phyloP scores from a whole-genome alignment of 495 filamentous ascomycete species.

The Apiosordaria backusii region DNA sequence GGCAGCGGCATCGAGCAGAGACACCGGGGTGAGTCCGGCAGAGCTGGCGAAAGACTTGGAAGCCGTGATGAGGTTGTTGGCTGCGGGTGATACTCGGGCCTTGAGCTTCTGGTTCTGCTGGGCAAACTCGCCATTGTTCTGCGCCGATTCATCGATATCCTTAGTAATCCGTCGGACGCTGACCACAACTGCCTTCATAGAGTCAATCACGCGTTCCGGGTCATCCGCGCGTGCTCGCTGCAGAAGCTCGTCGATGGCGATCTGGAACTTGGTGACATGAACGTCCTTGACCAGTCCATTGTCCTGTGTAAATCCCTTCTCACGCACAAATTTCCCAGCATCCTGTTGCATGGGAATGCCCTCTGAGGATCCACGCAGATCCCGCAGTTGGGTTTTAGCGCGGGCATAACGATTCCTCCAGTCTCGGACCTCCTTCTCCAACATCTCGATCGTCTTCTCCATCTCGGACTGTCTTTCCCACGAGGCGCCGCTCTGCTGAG shows the following conservation, averaged over 20 bases:
- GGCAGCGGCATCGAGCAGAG: constrained; percentile 90
- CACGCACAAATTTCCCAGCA: constrained; percentile 57
- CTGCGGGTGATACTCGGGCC: constrained; percentile 76
- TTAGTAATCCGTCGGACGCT: constrained; percentile 76
- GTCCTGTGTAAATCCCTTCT: constrained; percentile 66
- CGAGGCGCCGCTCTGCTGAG: constrained; percentile 70
- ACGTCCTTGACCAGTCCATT: constrained; percentile 83
- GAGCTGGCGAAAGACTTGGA: constrained; percentile 82
- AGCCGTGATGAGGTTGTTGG: constrained; percentile 93
- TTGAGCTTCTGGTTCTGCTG: constrained; percentile 65
- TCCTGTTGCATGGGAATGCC: constrained; percentile 67
- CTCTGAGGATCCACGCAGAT: constrained; percentile 73
- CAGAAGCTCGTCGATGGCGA: constrained; percentile 91
- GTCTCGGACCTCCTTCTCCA: constrained; percentile 77
- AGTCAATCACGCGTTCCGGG: constrained; percentile 65
- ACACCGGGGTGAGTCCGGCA: constrained; percentile 87
- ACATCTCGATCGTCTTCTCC: constrained; percentile 62
- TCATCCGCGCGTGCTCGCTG: constrained; percentile 68
- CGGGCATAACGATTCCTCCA: constrained; percentile 89
- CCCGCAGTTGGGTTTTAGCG: constrained; percentile 79
- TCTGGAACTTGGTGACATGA: constrained; percentile 91
- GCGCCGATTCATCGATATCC: constrained; percentile 61
- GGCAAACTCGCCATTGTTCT: constrained; percentile 44
- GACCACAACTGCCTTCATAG: constrained; percentile 77
- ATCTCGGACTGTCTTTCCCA: constrained; percentile 80